phyloP scores from a whole-genome alignment of 2,329 filamentous ascomycete species.

The Sarocladiaceae sp. region DNA sequence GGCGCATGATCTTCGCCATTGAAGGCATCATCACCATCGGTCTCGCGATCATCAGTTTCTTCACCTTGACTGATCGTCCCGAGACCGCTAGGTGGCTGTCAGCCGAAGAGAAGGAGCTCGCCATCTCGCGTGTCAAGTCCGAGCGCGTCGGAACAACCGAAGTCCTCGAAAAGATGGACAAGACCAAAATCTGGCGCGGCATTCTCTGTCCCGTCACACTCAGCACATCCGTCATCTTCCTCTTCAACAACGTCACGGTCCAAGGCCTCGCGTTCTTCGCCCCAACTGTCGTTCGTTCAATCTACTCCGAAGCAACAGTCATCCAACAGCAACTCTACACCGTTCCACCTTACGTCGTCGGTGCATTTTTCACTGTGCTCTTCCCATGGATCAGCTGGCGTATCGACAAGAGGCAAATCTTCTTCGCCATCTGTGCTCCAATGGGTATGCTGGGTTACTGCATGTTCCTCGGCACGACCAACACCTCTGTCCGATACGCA shows the following conservation, averaged over 20 bases:
- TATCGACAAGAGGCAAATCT: conserved; percentile 54
- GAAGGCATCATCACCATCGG: conserved; percentile 43
- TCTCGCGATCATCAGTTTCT: conserved; percentile 47
- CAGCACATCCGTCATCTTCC: conserved; percentile 52
- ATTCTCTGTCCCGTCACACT: conserved; percentile 61
- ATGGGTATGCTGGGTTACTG: conserved; percentile 66
- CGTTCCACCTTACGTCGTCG: conserved; percentile 66
- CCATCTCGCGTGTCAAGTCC: conserved; percentile 63
- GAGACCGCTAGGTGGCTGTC: conserved; percentile 64
- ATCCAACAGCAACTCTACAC: conserved; percentile 66
- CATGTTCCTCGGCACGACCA: conserved; percentile 59
- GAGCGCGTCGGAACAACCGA: conserved; percentile 60
- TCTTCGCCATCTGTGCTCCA: conserved; percentile 56
- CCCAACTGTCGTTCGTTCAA: conserved; percentile 64
- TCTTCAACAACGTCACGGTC: conserved; percentile 66
- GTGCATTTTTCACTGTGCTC: conserved; percentile 61
- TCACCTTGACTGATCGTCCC: conserved; percentile 65
- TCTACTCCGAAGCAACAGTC: conserved; percentile 53
- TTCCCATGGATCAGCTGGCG: conserved; percentile 60
- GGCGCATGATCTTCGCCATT: conserved; percentile 68
- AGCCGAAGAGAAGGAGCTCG: conserved; percentile 61
- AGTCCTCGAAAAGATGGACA: conserved; percentile 60
- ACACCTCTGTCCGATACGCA: conserved; percentile 56
- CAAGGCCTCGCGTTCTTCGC: conserved; percentile 67
- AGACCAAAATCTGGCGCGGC: conserved; percentile 53